Conservation (phyloP, 495 filamentous ascomycete species). For the Patellaria atrata region DNA sequence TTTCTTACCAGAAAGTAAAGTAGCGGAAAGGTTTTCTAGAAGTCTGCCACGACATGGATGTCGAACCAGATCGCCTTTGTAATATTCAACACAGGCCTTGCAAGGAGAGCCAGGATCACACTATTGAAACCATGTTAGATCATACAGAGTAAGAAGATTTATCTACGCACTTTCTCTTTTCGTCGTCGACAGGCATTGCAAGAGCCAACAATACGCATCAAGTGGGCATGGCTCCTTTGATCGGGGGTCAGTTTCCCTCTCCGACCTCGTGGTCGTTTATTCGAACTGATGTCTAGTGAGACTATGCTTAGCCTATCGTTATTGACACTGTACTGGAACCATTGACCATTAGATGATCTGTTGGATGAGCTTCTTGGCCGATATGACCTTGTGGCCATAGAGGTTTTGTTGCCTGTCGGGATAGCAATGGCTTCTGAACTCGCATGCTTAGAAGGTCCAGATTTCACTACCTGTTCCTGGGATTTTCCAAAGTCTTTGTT, state of each 20-base stretch:
- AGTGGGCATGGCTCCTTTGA: slow-evolving; percentile 14
- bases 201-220: slow-evolving; percentile 14
- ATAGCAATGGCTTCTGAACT: too few relatives aligned
- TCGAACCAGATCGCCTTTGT: slow-evolving; percentile 14
- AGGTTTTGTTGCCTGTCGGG: too few relatives aligned
- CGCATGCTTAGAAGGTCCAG: too few relatives aligned
- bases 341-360: too few relatives aligned
- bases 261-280: slow-evolving; percentile 11
- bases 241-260: slow-evolving; percentile 9
- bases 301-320: slow-evolving; percentile 7
- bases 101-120: slow-evolving; percentile 21
- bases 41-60: slow-evolving; percentile 15
- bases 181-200: slow-evolving; percentile 15
- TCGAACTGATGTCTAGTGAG: slow-evolving; percentile 8
- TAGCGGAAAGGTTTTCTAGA: slow-evolving; percentile 8
- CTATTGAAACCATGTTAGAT: slow-evolving; percentile 1
- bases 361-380: too few relatives aligned
- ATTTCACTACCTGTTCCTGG: too few relatives aligned
- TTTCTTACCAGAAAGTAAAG: slow-evolving; percentile 12
- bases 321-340: slow-evolving; percentile 18
- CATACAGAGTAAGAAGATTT: background rate
- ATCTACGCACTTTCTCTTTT: background rate
- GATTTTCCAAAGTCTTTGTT: too few relatives aligned
- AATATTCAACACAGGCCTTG: slow-evolving; percentile 19
- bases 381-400: too few relatives aligned